Conservation (phyloP, 495 filamentous ascomycete genomes). For the Lepidopterella palustris region DNA sequence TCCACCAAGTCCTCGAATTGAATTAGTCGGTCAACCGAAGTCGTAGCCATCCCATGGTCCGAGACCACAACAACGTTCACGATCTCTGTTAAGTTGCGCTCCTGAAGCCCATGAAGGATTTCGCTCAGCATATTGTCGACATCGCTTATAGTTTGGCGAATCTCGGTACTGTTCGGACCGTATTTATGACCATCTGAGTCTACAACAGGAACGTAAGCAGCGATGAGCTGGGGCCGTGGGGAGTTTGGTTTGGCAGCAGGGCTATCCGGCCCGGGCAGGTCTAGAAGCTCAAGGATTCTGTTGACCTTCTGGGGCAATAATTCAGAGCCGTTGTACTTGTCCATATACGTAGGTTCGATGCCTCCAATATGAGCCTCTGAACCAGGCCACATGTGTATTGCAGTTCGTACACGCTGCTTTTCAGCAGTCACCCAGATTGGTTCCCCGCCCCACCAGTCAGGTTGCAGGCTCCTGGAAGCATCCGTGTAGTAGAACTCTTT, state of each 20-base stretch:
- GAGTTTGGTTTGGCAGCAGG: constrained; percentile 28
- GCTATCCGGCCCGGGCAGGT: constrained; percentile 64
- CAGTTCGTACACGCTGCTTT: constrained; percentile 62
- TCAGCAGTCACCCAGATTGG: constrained; percentile 93
- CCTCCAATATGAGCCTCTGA: constrained; percentile 72
- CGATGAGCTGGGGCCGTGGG: constrained; percentile 77
- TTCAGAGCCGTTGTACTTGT: constrained; percentile 78
- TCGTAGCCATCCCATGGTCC: constrained; percentile 97
- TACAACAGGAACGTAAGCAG: constrained; percentile 89
- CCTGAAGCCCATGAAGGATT: constrained; percentile 69
- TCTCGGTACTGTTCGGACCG: constrained; percentile 92
- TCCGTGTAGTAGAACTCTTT: constrained; percentile 87
- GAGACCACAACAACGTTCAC: constrained; percentile 98
- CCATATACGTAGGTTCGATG: constrained; percentile 66
- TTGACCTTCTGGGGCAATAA: constrained; percentile 64
- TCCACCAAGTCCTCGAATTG: constrained; percentile 92
- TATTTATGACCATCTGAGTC: constrained; percentile 79
- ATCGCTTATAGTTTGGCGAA: constrained; percentile 59
- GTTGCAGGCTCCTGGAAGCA: constrained; percentile 60
- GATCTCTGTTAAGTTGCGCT: constrained; percentile 76
- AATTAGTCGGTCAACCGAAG: constrained; percentile 70
- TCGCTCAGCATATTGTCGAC: constrained; percentile 74
- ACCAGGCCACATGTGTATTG: constrained; percentile 98
- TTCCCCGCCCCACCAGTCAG: constrained; percentile 91
- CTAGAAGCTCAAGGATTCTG: constrained; percentile 70